A percentile compares a stretch with the other conserved stretches of the same genome.
Evolutionary conservation across 441 rosid genomes (phyloP).

Genomic region (Lepidium campestre): DNA sequence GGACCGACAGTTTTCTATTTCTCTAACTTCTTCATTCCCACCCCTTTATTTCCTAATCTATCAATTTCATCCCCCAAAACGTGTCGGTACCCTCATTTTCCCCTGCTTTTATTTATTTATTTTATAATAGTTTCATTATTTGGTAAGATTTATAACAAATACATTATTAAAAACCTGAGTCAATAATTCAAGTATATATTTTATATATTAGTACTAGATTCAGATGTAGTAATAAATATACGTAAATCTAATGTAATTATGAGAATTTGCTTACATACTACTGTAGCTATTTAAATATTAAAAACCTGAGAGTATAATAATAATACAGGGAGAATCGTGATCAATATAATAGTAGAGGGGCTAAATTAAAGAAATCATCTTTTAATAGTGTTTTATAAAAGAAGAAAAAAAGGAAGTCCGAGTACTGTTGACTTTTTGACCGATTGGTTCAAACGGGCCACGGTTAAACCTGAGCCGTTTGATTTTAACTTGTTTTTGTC

Average conservation of each 20-base stretch:
- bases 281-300: no score
- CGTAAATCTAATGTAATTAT: no score
- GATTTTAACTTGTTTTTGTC: slow-evolving; percentile 23
- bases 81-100: slow-evolving; percentile 16
- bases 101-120: neutral
- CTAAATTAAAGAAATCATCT: neutral
- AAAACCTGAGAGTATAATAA: no score
- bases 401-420: slow-evolving; percentile 1
- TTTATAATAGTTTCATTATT: neutral
- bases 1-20: slow-evolving; percentile 50
- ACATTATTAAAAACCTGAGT: neutral
- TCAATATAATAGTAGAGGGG: slow-evolving; percentile 3
- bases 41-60: slow-evolving; percentile 16
- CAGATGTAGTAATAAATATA: neutral
- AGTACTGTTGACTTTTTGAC: slow-evolving; percentile 26
- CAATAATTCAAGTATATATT: neutral
- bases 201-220: neutral
- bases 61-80: neutral
- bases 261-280: no score
- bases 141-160: neutral
- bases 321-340: neutral
- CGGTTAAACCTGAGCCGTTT: slow-evolving; percentile 18
- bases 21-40: slow-evolving; percentile 17
- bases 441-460: slow-evolving; percentile 1
- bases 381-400: no score